phyloP scores from a whole-genome alignment of 2,329 filamentous ascomycete genomes.

The Colletotrichum plurivorum region DNA sequence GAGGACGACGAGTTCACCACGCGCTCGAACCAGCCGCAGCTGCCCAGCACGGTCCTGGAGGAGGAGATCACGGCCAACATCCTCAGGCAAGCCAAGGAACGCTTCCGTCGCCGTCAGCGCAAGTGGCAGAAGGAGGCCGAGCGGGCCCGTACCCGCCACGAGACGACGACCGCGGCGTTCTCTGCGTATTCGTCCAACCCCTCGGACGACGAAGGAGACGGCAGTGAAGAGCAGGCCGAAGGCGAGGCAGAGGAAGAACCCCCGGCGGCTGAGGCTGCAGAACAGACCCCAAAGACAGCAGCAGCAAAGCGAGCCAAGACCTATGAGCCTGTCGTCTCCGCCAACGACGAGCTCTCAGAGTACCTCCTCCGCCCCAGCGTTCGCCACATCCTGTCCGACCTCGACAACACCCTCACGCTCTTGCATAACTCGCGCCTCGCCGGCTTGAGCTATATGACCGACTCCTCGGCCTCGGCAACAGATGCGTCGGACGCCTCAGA shows the following conservation, averaged over 20 bases:
- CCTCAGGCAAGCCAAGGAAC: conserved; percentile 76
- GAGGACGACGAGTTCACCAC: conserved; percentile 67
- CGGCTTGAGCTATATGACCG: conserved; percentile 58
- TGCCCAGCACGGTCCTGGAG: conserved; percentile 74
- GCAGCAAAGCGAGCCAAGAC: conserved; percentile 40
- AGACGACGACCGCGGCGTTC: background rate
- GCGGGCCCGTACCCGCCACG: background rate
- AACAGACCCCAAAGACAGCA: background rate
- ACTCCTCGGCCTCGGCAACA: conserved; percentile 53
- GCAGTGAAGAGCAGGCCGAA: background rate
- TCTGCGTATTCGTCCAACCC: conserved; percentile 1
- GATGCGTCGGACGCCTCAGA: conserved; percentile 52
- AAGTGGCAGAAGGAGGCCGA: conserved; percentile 16
- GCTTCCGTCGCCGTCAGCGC: conserved; percentile 62
- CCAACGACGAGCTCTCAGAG: conserved; percentile 79
- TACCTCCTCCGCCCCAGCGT: conserved; percentile 76
- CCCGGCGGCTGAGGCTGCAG: background rate
- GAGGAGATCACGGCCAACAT: conserved; percentile 79
- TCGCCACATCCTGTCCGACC: conserved; percentile 76
- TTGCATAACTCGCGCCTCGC: conserved; percentile 78
- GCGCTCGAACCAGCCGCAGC: conserved; percentile 56
- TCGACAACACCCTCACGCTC: conserved; percentile 79
- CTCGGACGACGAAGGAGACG: conserved; percentile 4
- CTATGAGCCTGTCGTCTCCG: conserved; percentile 69
- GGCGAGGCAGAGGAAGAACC: background rate